Base-by-base conservation (phyloP, 2,329 filamentous ascomycete genomes). In the Aureobasidium sp. region DNA sequence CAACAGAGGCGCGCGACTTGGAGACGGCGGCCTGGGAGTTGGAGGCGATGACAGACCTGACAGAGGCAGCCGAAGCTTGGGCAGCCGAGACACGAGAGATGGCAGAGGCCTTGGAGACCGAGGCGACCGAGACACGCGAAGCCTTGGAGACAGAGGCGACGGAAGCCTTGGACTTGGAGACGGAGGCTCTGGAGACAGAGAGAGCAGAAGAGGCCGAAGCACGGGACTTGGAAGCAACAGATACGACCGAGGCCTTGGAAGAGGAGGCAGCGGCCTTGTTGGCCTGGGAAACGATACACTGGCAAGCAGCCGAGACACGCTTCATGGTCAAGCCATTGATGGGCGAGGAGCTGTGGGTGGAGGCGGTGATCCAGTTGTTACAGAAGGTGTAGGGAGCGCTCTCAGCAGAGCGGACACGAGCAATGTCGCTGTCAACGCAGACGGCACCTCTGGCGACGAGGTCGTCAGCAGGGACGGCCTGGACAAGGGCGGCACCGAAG, bases 281-380 rank as follows among this genome's bases (percentile, higher is more conserved):
- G 57, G 57, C 57, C 47, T 60, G 24, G 7, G 57, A 60, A 12
- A 60, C 57, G 47, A 60, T 60, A 52, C 57, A 60, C 47, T 60
- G 57, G 27, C 57, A 60, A 52, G 57, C 57, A 52, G 57, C 57
- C 35, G 57, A 60, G 57, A 60, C 57, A 60, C 57, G 57, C 57
- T 60, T 60, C 57, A 60, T 60, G 57, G 57, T 60, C 33, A 60
- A 35, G 35, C 57, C 45, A 17, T 6, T 22, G 37, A 60, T 44
- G 39, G 57, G 57, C 22, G 57, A 60, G 22, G 57, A 52, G 17
- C 27, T 24, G 57, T 60, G 57, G 47, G 45, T 52, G 47, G 47
- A 42, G 15, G 57, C 29, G 35, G 11, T 4, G 47, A 60, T 60
- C 57, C 57, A 60, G n/a, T 44, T 52, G 35, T 24, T 40, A 37